Conservation (phyloP, 169 alveolate genomes). For the Babesia bovis region DNA sequence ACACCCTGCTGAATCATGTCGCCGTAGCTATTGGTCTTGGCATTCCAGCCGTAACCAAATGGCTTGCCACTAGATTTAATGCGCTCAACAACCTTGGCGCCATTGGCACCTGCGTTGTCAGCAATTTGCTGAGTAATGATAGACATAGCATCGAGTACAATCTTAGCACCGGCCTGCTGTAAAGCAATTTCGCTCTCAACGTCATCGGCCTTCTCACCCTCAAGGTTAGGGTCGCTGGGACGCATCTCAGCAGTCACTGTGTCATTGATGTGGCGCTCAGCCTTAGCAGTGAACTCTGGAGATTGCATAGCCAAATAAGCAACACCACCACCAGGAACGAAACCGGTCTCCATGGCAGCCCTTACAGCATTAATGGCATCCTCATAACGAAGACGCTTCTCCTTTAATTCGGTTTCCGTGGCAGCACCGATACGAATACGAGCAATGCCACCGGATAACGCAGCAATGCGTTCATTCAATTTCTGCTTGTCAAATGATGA, state of each 20-base stretch:
- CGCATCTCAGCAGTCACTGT: constrained; percentile 66
- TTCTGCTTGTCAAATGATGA: constrained; percentile 83
- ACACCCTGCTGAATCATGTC: constrained; percentile 88
- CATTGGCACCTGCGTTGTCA: constrained; percentile 81
- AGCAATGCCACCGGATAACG: constrained; percentile 88
- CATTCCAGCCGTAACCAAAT: constrained; percentile 87
- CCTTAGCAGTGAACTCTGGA: constrained; percentile 71
- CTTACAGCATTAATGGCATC: constrained; percentile 87
- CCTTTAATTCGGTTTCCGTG: constrained; percentile 87
- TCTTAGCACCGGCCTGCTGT: constrained; percentile 84
- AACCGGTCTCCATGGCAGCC: constrained; percentile 87
- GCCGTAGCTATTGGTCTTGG: constrained; percentile 82
- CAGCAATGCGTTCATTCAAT: constrained; percentile 86
- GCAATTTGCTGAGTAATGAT: constrained; percentile 84
- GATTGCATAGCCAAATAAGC: constrained; percentile 80
- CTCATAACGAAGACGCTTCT: constrained; percentile 81
- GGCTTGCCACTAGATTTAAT: constrained; percentile 80
- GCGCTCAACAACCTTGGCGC: constrained; percentile 81
- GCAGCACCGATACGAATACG: constrained; percentile 85
- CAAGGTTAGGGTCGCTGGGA: constrained; percentile 33
- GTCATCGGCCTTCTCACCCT: constrained; percentile 69
- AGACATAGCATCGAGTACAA: constrained; percentile 82
- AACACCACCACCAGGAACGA: constrained; percentile 90
- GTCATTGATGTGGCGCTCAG: constrained; percentile 72
- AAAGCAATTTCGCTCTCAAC: constrained; percentile 84